Percentiles rank a stretch among this genome's conserved stretches.
These are phyloP conservation scores for peach (Prunus persica) DNA, from an alignment of 306 rosid species.

Conservation along the genomic window DNA sequence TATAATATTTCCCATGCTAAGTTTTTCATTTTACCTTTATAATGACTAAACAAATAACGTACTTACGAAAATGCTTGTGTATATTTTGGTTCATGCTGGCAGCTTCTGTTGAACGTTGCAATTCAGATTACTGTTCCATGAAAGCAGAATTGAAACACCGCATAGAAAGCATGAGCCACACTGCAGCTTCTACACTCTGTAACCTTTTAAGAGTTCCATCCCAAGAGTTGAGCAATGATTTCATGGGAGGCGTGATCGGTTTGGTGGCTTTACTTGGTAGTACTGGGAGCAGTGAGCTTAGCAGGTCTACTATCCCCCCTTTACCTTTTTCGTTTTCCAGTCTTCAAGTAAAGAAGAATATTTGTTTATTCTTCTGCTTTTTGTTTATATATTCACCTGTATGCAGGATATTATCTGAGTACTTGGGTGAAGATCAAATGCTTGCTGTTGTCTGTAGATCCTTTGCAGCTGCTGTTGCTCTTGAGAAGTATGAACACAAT, in stretches of 20 bases:
- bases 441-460: slow-evolving; percentile 53
- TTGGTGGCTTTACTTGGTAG: slow-evolving; percentile 64
- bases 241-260: slow-evolving; percentile 43
- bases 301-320: slow-evolving; percentile 44
- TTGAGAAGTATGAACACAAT: slow-evolving; percentile 38
- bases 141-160: slow-evolving; percentile 33
- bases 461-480: slow-evolving; percentile 36
- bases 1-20: background rate
- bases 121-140: slow-evolving; percentile 5
- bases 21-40: background rate
- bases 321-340: background rate
- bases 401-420: slow-evolving; percentile 61
- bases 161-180: slow-evolving; percentile 33
- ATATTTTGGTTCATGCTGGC: background rate
- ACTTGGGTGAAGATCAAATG: slow-evolving; percentile 60
- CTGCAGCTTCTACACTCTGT: slow-evolving; percentile 41
- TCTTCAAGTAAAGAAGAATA: background rate
- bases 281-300: slow-evolving; percentile 39
- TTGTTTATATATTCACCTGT: background rate
- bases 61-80: background rate
- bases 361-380: background rate
- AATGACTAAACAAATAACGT: background rate
- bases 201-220: slow-evolving; percentile 13
- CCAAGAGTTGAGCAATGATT: slow-evolving; percentile 10
- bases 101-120: slow-evolving; percentile 26